Conservation (phyloP, 345 rosid genomes). For the Aethionema arabicum region DNA sequence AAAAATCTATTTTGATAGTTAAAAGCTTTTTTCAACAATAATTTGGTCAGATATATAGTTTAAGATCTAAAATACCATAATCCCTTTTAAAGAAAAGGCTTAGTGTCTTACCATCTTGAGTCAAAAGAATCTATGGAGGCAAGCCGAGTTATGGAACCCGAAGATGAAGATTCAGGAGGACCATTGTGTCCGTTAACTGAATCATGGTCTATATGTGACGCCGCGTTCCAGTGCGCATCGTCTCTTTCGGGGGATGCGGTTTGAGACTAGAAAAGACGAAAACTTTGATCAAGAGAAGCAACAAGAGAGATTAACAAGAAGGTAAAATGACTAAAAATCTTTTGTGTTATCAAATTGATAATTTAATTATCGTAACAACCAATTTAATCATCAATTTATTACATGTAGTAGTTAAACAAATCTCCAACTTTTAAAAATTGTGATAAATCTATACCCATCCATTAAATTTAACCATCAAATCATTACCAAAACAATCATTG, state of each 20-base stretch:
- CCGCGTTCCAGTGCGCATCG: slow-evolving; percentile 84
- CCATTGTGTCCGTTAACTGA: slow-evolving; percentile 48
- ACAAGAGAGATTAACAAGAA: neutral
- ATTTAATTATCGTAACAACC: no score
- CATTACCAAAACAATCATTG: no score
- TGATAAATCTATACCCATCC: no score
- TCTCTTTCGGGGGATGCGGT: slow-evolving; percentile 52
- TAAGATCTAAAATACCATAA: no score
- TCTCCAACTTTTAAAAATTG: no score
- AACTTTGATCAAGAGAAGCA: slow-evolving; percentile 18
- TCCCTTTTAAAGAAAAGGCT: slow-evolving; percentile 18
- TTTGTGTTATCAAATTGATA: no score
- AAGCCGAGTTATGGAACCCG: slow-evolving; percentile 77
- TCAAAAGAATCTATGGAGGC: slow-evolving; percentile 98
- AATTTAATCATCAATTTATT: no score
- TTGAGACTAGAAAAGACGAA: slow-evolving; percentile 30
- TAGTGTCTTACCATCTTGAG: slow-evolving; percentile 79
- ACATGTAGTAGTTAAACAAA: no score
- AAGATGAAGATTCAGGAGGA: slow-evolving; percentile 55
- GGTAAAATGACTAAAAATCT: no score
- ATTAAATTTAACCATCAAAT: no score
- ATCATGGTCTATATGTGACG: slow-evolving; percentile 65
- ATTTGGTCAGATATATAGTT: no score
- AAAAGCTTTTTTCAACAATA: neutral
- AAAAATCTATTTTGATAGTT: neutral